Evolutionary conservation across 257 asterid species (phyloP), one percentile per base, ranked within the genome.

Genomic region (Fraxinus cuspidata): DNA sequence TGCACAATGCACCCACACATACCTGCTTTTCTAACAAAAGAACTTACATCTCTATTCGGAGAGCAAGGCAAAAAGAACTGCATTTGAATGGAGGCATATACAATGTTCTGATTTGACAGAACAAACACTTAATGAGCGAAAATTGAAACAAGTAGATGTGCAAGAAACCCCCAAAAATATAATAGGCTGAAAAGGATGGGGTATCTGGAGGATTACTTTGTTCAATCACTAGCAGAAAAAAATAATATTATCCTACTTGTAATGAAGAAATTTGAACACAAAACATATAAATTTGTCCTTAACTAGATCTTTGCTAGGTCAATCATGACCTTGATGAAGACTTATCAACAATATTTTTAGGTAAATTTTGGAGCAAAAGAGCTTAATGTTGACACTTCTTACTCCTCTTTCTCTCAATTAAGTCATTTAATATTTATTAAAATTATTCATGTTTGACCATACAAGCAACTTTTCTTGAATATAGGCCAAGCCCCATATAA

Each of bases 401-500:
- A 47, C 15, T 25, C 58, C 37, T 74, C 51, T 42, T 67, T 37
- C 68, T 71, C 74, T 53, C 74, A 68, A 13, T 11, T 11, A 42
- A 42, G 51, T 42, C 16, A 42, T 69, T 63, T 8, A 12, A 63
- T 63, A 63, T 10, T 63, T 23, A 15, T 23, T 25, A 63, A 23
- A 27, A 4, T 63, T 25, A 27, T 10, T 63, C 19, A 63, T 63
- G 34, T 25, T 11, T 63, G 73, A 69, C 80, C 64, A 69, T 18
- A 27, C 44, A 34, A 49, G 44, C 21, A 37, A 70, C 38, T 82
- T 21, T 65, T 64, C 75, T 64, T 71, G 31, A 64, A 38, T 70
- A 65, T 86, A 93, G 97, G 97, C 96, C 38, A 93, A 93, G 82
- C 89, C 92, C 60, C 89, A 83, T 68, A 93, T 93, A 85, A 93